Conservation (phyloP, 495 filamentous ascomycete species). For the Aspergillus saccharolyticus region DNA sequence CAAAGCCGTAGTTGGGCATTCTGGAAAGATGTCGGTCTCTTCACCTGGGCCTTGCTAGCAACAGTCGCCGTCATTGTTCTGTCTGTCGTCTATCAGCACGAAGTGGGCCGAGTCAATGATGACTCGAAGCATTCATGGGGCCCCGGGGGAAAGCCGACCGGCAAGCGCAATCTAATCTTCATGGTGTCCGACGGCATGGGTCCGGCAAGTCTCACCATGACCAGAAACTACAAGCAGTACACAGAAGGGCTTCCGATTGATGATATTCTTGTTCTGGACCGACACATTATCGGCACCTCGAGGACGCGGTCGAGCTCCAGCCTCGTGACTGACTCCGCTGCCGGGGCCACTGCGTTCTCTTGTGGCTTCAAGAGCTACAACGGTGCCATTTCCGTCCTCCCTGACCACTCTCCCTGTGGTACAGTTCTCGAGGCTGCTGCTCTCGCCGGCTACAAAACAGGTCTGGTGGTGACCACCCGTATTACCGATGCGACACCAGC, state of each 20-base stretch:
- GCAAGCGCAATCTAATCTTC: conserved; percentile 91
- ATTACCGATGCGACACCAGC: conserved; percentile 98
- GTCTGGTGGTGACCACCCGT: conserved; percentile 89
- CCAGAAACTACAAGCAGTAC: conserved; percentile 74
- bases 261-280: conserved; percentile 72
- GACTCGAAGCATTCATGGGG: conserved; percentile 28
- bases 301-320: conserved; percentile 76
- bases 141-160: conserved; percentile 48
- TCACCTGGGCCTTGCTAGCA: conserved; percentile 84
- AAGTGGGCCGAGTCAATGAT: conserved; percentile 34
- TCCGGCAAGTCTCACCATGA: conserved; percentile 79
- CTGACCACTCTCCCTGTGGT: conserved; percentile 80
- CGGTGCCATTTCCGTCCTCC: conserved; percentile 84
- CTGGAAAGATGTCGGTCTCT: conserved; percentile 69
- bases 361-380: conserved; percentile 94
- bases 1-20: conserved; percentile 40
- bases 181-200: conserved; percentile 99
- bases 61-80: conserved; percentile 72
- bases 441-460: conserved; percentile 83
- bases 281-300: conserved; percentile 82
- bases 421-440: conserved; percentile 95
- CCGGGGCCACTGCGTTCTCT: conserved; percentile 92
- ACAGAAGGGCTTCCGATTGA: conserved; percentile 60
- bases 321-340: conserved; percentile 89
- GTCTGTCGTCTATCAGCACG: conserved; percentile 68